Conservation (phyloP, 495 filamentous ascomycete species). For the Lasiosphaeris hirsuta region DNA sequence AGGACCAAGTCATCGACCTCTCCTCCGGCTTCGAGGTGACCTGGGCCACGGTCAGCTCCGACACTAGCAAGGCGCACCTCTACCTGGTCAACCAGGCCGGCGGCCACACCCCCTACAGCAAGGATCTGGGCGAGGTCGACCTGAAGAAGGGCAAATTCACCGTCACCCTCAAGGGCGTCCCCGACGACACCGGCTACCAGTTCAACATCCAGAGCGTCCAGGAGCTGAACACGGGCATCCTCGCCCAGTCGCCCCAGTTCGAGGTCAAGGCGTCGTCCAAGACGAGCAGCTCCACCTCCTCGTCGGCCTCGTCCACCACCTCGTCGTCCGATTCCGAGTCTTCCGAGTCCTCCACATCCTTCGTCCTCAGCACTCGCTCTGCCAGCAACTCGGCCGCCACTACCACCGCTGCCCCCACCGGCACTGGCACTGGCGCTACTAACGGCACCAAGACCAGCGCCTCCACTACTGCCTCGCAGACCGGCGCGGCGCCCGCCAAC, state of each 20-base stretch:
- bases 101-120: conserved; percentile 27
- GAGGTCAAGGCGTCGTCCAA: conserved; percentile 15
- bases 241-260: conserved; percentile 32
- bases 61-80: conserved; percentile 25
- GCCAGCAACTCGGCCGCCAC: too few species aligned
- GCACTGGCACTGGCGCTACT: too few species aligned
- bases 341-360: too few species aligned
- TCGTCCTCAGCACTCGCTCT: too few species aligned
- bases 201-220: conserved; percentile 31
- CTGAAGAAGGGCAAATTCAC: conserved; percentile 20
- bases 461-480: too few species aligned
- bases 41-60: conserved; percentile 27
- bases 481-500: too few species aligned
- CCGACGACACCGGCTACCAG: conserved; percentile 23
- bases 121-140: conserved; percentile 30
- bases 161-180: conserved; percentile 13
- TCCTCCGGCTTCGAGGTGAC: conserved; percentile 22
- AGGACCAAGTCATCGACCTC: conserved; percentile 21
- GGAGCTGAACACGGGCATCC: conserved; percentile 24
- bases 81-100: conserved; percentile 32
- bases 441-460: too few species aligned
- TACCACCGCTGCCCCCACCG: too few species aligned
- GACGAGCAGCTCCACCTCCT: background rate
- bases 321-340: too few species aligned
- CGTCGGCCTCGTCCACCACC: conserved; percentile 2